Conservation (phyloP, 306 rosid species). For the Begonia masoniana region DNA sequence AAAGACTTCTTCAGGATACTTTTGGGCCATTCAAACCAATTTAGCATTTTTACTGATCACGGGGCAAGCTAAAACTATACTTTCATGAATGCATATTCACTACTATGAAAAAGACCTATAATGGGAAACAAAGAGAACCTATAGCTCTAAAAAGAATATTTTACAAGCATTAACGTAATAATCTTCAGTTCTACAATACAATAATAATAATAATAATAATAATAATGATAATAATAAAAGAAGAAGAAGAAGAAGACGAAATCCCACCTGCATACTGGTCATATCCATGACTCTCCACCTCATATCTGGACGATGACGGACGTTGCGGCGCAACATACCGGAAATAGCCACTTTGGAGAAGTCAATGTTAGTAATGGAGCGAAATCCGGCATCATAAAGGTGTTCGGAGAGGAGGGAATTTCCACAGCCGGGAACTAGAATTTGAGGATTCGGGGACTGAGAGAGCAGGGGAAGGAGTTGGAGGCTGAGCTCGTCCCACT, state of each 20-base stretch:
- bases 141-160: not conserved
- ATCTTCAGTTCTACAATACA: too few relatives aligned
- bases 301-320: conserved; percentile 71
- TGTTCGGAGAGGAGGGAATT: conserved; percentile 85
- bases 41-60: too few relatives aligned
- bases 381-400: conserved; percentile 67
- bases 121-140: too few relatives aligned
- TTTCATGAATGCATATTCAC: too few relatives aligned
- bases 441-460: conserved; percentile 9
- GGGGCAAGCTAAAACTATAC: too few relatives aligned
- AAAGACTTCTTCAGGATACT: too few relatives aligned
- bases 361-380: conserved; percentile 54
- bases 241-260: too few relatives aligned
- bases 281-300: conserved; percentile 98
- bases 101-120: too few relatives aligned
- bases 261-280: conserved; percentile 64
- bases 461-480: conserved; percentile 46
- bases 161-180: not conserved
- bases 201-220: too few relatives aligned
- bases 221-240: too few relatives aligned
- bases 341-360: conserved; percentile 83
- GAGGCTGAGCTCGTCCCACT: conserved; percentile 46
- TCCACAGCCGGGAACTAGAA: conserved; percentile 85
- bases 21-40: too few relatives aligned
- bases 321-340: conserved; percentile 86